phyloP scores from a whole-genome alignment of 192 early-diverging fungal species.

The Coemansia sp. region DNA sequence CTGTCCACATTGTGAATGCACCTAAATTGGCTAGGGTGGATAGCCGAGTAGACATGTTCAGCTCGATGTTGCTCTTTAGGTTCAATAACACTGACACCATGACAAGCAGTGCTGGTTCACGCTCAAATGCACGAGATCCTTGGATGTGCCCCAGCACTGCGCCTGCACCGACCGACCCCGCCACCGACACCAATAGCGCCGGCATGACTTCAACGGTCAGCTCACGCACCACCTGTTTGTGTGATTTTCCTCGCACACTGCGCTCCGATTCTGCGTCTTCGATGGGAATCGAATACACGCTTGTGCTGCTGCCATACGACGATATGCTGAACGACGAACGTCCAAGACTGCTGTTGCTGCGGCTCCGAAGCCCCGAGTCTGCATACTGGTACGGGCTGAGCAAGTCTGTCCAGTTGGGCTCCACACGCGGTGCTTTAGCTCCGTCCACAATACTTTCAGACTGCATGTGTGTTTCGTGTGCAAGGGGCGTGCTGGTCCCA shows the following conservation, averaged over 20 bases:
- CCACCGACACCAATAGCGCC: conserved; percentile 67
- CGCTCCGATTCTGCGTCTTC: background rate
- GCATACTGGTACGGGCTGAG: conserved; percentile 5
- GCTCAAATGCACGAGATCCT: conserved; percentile 67
- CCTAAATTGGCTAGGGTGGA: conserved; percentile 75
- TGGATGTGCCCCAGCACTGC: conserved; percentile 68
- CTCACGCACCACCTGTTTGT: conserved; percentile 25
- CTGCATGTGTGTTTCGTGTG: too few species aligned
- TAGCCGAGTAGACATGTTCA: conserved; percentile 84
- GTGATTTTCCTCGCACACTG: conserved; percentile 13
- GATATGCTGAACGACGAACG: background rate
- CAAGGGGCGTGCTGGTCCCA: background rate
- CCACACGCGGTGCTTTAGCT: background rate
- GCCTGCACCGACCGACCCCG: conserved; percentile 68
- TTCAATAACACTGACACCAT: conserved; percentile 83
- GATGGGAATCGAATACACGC: background rate
- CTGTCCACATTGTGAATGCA: conserved; percentile 55
- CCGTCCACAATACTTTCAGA: background rate
- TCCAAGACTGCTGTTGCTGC: conserved; percentile 5
- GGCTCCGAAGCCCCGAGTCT: background rate
- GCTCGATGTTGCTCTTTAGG: conserved; percentile 89
- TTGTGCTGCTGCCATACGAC: background rate
- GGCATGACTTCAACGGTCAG: conserved; percentile 59
- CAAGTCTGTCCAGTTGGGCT: background rate
- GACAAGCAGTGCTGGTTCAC: conserved; percentile 75